Base-by-base conservation (phyloP, 768 basidiomycete genomes). In the Lentinula aciculospora region DNA sequence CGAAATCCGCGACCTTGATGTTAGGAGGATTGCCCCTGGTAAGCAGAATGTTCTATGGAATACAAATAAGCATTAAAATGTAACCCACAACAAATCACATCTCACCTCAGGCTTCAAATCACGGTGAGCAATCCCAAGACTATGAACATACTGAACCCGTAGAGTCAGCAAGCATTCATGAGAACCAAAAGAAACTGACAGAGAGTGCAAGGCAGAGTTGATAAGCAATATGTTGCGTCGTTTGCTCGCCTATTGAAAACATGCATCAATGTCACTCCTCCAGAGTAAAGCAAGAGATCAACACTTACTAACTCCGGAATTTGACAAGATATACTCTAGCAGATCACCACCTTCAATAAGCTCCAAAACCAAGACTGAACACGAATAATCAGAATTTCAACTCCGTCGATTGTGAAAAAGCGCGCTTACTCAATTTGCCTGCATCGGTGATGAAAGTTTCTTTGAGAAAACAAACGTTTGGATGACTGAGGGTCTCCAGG, bases 1-100 rank as follows among this genome's bases (percentile, higher is more conserved):
- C 96, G 67, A 97, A 99, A 70, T 98, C 96, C 2, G 96, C 95
- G 15, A 98, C 87, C 67, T 98, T 98, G 63, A 92, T 84, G 1
- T 73, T 70, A 0, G 89, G 89, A 0, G 89, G 89, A 2, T 75
- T 62, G 40, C 85, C 81, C 9, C 67, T 74, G 1, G 93, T 94
- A n/a, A 97, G 70, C 1, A 96, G 80, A 6, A 95, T 84, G 63
- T 96, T 95, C 86, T 91, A 57, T 1, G 46, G 58, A 58, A 62
- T 37, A 1, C 37, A 31, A 29, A 61, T 17, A 19, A 28, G 39
- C 37, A 10, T n/a, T 28, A 37, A 23, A 44, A 47, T 39, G 1
- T 31, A 40, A 44, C 40, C 0, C 28, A 40, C 50, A 15, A 59
- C 19, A 23, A 31, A 9, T 50, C 31, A 69, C 7, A 59, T n/a